A percentile compares a stretch with the other conserved stretches of the same genome.
phyloP scores from a whole-genome alignment of 768 basidiomycete species.

The Serendipita sp. region DNA sequence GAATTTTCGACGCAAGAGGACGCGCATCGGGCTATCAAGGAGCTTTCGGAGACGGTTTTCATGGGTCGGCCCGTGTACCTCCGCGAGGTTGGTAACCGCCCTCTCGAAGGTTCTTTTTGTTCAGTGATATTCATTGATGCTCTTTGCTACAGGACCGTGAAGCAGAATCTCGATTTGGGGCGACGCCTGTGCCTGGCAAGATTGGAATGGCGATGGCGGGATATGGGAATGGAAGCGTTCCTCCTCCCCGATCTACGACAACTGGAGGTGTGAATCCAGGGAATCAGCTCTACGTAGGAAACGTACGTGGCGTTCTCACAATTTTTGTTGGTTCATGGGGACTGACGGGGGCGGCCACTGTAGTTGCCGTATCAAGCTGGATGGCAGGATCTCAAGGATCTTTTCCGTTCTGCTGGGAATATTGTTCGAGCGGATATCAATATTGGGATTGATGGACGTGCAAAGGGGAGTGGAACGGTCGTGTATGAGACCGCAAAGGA shows the following conservation, averaged over 20 bases:
- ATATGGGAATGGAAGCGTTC: conserved; percentile 45
- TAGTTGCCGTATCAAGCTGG: conserved; percentile 94
- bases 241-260: conserved; percentile 61
- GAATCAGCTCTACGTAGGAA: conserved; percentile 85
- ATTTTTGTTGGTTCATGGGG: not conserved
- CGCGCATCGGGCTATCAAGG: conserved; percentile 73
- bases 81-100: conserved; percentile 55
- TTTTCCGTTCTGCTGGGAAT: conserved; percentile 90
- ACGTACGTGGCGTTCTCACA: conserved; percentile 34
- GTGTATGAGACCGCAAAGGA: conserved; percentile 86
- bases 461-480: conserved; percentile 95
- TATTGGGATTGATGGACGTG: conserved; percentile 79
- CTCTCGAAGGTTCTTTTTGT: not conserved
- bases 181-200: conserved; percentile 88
- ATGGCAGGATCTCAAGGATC: conserved; percentile 96
- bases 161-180: conserved; percentile 87
- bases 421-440: conserved; percentile 95
- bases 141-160: conserved; percentile 66
- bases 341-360: not conserved
- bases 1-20: conserved; percentile 88
- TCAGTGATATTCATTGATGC: not conserved
- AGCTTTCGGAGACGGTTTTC: conserved; percentile 78
- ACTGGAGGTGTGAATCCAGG: conserved; percentile 40
- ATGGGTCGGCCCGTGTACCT: conserved; percentile 92
- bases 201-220: conserved; percentile 94